A percentile compares a stretch with the other conserved stretches of the same genome.
Evolutionary conservation across 768 basidiomycete genomes (phyloP).

Genomic region (Hypsizygus marmoreus): DNA sequence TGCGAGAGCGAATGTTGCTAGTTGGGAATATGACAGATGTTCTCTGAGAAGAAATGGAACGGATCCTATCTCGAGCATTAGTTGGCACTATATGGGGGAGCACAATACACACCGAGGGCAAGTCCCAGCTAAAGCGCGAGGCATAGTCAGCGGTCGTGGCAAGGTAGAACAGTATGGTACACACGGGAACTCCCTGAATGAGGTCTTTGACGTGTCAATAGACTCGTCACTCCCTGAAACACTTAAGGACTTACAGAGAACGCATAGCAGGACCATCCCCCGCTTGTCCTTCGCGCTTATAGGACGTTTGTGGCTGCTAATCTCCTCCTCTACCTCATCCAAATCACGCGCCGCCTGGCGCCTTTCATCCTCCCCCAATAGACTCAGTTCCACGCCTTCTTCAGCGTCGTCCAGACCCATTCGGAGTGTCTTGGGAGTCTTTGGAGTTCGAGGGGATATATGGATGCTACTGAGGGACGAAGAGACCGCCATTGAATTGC

Average conservation of each 20-base stretch:
- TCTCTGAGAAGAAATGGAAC: conserved; percentile 95
- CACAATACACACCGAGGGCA: conserved; percentile 65
- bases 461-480: conserved; percentile 62
- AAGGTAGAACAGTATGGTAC: conserved; percentile 28
- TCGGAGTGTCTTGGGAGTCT: conserved; percentile 42
- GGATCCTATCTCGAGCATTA: conserved; percentile 59
- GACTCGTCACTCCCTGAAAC: conserved; percentile 5
- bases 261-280: conserved; percentile 81
- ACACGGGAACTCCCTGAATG: conserved; percentile 88
- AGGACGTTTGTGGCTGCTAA: conserved; percentile 39
- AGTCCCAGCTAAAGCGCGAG: conserved; percentile 65
- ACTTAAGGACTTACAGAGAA: conserved; percentile 70
- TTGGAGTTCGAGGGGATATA: conserved; percentile 57
- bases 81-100: background rate
- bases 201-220: conserved; percentile 48
- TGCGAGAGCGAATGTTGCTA: conserved; percentile 90
- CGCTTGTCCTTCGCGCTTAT: conserved; percentile 78
- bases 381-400: conserved; percentile 63
- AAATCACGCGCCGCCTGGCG: conserved; percentile 45
- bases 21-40: conserved; percentile 94
- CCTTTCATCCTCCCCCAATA: conserved; percentile 61
- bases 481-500: conserved; percentile 51
- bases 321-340: conserved; percentile 36
- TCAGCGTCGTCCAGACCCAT: conserved; percentile 36
- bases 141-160: conserved; percentile 11